Base-by-base conservation (phyloP, 1,139 yeast species). In the Yamadazyma spencermartinsiae region DNA sequence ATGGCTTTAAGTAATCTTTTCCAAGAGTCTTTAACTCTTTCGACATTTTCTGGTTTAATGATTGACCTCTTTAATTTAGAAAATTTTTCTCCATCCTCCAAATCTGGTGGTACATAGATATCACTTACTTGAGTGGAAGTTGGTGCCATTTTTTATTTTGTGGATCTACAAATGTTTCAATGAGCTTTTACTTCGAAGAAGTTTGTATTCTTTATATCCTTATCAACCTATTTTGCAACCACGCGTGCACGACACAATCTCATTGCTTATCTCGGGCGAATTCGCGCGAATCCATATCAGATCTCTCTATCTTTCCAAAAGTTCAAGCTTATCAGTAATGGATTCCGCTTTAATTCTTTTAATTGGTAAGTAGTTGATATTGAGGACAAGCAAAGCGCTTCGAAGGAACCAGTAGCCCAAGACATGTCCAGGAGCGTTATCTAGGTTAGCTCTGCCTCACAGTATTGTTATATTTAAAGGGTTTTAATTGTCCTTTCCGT, bases 1-100 rank as follows among this genome's bases (percentile, higher is more conserved):
- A 58, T 35, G 3, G 49, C 58, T 11, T 32, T 40, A 20, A 57
- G 44, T 16, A 58, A 39, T 18, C 61, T 41, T 23, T 52, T 46
- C 61, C 63, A 58, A 23, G 57, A 51, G 2, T 34, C 51, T 12
- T 48, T 51, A 1, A 57, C 61, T 23, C 45, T 49, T 26, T 45
- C 49, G 11, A 43, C 43, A 34, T 58, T 46, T 37, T 55, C 56
- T 2, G 59, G 57, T 23, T 48, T 47, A 13, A 58, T 56, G 14
- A 54, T 44, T 7, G 36, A 36, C 17, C 43, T 40, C 34, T 58
- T 58, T 28, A 46, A 36, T 5, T 21, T 15, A 14, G 43, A 19
- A 21, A 44, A 46, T 18, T 42, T 44, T 18, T 43, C 28, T 5
- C 23, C 17, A 25, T 45, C 44, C 3, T 35, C 40, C 20, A 45